These are phyloP conservation scores for Arabis alpina DNA, from an alignment of 345 rosid genomes.

Conservation along the genomic window DNA sequence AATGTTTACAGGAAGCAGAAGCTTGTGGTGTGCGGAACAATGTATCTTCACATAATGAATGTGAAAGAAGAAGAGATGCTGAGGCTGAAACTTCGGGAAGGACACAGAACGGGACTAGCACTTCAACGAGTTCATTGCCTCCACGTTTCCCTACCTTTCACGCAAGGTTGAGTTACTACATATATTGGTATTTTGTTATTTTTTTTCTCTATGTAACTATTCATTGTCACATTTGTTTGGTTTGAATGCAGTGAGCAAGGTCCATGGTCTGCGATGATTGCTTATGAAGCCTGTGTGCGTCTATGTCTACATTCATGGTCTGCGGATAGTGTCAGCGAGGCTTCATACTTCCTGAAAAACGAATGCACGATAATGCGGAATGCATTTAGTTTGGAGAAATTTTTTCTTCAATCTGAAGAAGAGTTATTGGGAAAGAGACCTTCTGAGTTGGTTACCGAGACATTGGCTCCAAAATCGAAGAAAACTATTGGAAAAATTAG, in stretches of 20 bases:
- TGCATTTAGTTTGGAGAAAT: constrained; percentile 73
- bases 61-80: constrained; percentile 52
- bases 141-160: constrained; percentile 83
- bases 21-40: constrained; percentile 45
- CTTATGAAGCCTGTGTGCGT: constrained; percentile 90
- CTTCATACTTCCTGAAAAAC: constrained; percentile 77
- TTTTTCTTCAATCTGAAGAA: constrained; percentile 88
- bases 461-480: constrained; percentile 69
- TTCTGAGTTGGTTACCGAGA: constrained; percentile 62
- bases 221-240: neutral
- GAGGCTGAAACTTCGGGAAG: constrained; percentile 54
- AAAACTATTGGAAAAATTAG: constrained; percentile 81
- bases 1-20: constrained; percentile 54
- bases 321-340: constrained; percentile 61
- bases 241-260: constrained; percentile 74
- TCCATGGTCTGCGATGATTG: constrained; percentile 90
- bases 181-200: neutral
- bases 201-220: neutral
- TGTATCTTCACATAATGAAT: constrained; percentile 44
- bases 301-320: constrained; percentile 92
- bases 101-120: constrained; percentile 39
- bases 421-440: constrained; percentile 71
- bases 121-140: constrained; percentile 49
- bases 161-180: constrained; percentile 64
- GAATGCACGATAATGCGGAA: constrained; percentile 80